Evolutionary conservation across 106 monocot species (phyloP).

Genomic region (Ottelia alismoides): DNA sequence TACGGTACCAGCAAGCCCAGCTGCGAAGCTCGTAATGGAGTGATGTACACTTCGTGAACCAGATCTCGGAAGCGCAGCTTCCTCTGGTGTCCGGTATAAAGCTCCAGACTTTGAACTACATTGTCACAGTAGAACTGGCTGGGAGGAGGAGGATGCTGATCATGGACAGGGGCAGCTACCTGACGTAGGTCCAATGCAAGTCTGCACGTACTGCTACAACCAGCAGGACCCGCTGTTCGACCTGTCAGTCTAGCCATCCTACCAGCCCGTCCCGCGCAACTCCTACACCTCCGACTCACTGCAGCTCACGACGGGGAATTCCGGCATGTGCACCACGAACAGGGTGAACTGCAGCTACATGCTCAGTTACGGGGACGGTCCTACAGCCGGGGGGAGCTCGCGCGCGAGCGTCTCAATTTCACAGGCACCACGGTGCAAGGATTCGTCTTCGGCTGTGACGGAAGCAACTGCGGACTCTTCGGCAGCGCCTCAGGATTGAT

Average conservation of each 20-base stretch:
- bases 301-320: slow-evolving; percentile 17
- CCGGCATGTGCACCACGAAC: slow-evolving; percentile 13
- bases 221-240: slow-evolving; percentile 61
- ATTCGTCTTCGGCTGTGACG: slow-evolving; percentile 58
- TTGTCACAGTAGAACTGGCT: slow-evolving; percentile 39
- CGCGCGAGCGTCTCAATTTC: slow-evolving; percentile 25
- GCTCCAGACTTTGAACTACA: slow-evolving; percentile 73
- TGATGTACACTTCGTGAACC: neutral
- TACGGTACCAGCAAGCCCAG: slow-evolving; percentile 25
- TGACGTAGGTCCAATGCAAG: slow-evolving; percentile 83
- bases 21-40: slow-evolving; percentile 1
- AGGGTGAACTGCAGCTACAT: slow-evolving; percentile 30
- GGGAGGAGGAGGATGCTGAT: slow-evolving; percentile 35
- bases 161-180: slow-evolving; percentile 78
- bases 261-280: slow-evolving; percentile 39
- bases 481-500: slow-evolving; percentile 56
- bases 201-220: slow-evolving; percentile 50
- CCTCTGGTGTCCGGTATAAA: slow-evolving; percentile 51
- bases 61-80: slow-evolving; percentile 12
- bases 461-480: slow-evolving; percentile 49
- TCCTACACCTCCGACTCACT: slow-evolving; percentile 30
- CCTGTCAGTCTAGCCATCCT: slow-evolving; percentile 48
- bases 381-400: slow-evolving; percentile 38
- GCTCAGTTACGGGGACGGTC: slow-evolving; percentile 62
- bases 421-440: slow-evolving; percentile 17